A percentile compares a stretch with the other conserved stretches of the same genome.
Evolutionary conservation across 2,329 filamentous ascomycete genomes (phyloP).

Genomic region (Xylariaceae sp.): DNA sequence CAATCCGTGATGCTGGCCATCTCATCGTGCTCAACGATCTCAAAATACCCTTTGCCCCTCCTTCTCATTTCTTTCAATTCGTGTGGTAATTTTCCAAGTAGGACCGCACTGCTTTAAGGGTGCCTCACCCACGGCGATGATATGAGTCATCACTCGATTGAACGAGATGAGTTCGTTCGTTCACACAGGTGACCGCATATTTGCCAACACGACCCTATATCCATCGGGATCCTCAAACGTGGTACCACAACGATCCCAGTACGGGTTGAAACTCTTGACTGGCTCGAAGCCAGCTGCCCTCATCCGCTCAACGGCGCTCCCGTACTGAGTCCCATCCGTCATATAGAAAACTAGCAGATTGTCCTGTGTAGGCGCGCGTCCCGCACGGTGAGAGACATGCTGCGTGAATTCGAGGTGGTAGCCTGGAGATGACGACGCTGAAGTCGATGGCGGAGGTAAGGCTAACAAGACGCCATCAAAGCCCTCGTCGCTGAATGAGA

Average conservation of each 20-base stretch:
- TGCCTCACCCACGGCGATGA: background rate
- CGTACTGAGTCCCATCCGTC: slow-evolving; percentile 15
- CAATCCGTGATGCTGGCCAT: background rate
- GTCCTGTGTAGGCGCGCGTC: slow-evolving; percentile 28
- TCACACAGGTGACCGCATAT: slow-evolving; percentile 27
- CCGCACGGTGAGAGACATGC: slow-evolving; percentile 16
- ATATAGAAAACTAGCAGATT: slow-evolving; percentile 28
- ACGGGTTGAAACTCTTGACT: slow-evolving; percentile 27
- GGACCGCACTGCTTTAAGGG: background rate
- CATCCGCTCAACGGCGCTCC: slow-evolving; percentile 22
- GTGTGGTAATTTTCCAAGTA: background rate
- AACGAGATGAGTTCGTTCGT: background rate
- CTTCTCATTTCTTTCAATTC: background rate
- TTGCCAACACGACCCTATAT: slow-evolving; percentile 29
- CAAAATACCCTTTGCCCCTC: background rate
- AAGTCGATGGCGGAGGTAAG: slow-evolving; percentile 5
- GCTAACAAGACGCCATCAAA: slow-evolving; percentile 24
- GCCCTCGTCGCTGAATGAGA: slow-evolving; percentile 18
- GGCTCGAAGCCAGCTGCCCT: slow-evolving; percentile 22
- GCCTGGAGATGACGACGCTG: background rate
- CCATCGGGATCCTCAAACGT: slow-evolving; percentile 30
- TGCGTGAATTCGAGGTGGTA: slow-evolving; percentile 31
- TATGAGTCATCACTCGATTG: too few relatives aligned
- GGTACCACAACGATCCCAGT: slow-evolving; percentile 26
- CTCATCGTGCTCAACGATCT: background rate